Evolutionary conservation across 2,329 filamentous ascomycete genomes (phyloP).

Genomic region (Pseudogymnoascus sp.): DNA sequence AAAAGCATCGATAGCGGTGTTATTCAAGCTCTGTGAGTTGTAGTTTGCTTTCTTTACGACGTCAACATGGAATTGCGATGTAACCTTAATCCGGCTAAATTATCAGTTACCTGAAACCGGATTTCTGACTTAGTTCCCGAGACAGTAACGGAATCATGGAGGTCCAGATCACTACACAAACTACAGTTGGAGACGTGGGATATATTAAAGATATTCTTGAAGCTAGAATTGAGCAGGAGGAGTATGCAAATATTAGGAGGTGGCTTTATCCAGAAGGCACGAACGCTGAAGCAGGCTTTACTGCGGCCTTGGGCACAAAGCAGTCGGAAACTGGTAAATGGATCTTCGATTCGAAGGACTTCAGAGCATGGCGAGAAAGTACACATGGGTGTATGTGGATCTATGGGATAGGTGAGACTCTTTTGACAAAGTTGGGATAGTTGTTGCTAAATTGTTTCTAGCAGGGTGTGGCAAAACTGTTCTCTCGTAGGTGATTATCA

Average conservation of each 20-base stretch:
- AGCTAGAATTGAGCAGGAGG: constrained; percentile 6
- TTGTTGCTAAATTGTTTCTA: constrained; percentile 4
- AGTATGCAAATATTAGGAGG: neutral
- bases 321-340: constrained; percentile 10
- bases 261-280: constrained; percentile 14
- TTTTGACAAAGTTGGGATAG: neutral
- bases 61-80: neutral
- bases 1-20: constrained; percentile 8
- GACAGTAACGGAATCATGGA: neutral
- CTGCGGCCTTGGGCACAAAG: constrained; percentile 1
- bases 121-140: neutral
- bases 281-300: constrained; percentile 8
- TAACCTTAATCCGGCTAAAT: neutral
- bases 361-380: constrained; percentile 8
- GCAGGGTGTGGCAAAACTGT: constrained; percentile 13
- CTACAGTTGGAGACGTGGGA: neutral
- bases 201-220: constrained; percentile 9
- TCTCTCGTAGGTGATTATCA: constrained; percentile 10
- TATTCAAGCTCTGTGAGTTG: neutral
- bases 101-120: neutral
- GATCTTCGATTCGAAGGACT: constrained; percentile 9
- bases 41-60: neutral
- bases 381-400: constrained; percentile 10
- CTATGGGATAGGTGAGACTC: constrained; percentile 9
- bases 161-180: neutral